A percentile compares a stretch with the other conserved stretches of the same genome.
phyloP scores from a whole-genome alignment of 108 stramenopile genomes.

The Fragilariopsis cylindrus region DNA sequence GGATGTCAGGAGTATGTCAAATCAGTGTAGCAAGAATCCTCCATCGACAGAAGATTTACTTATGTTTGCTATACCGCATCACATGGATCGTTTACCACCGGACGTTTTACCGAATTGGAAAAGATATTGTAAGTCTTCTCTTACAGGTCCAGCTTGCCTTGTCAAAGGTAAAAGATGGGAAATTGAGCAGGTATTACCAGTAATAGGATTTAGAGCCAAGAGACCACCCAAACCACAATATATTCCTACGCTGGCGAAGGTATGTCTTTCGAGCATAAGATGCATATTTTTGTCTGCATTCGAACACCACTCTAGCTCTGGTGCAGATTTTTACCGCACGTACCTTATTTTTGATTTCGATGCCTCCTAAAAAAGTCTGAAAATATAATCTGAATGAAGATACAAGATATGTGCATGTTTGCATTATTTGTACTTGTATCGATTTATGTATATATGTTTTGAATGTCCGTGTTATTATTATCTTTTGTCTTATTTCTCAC shows the following conservation, averaged over 20 bases:
- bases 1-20: conserved; percentile 48
- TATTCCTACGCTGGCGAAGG: conserved; percentile 41
- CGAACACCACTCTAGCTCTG: too few species aligned
- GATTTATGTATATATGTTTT: too few species aligned
- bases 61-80: conserved; percentile 79
- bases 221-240: conserved; percentile 51
- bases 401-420: too few species aligned
- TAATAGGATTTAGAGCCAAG: conserved; percentile 54
- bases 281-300: too few species aligned
- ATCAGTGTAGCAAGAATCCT: conserved; percentile 30
- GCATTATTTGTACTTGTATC: too few species aligned
- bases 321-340: too few species aligned
- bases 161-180: conserved; percentile 40
- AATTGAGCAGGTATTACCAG: conserved; percentile 42
- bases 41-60: conserved; percentile 35
- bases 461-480: too few species aligned
- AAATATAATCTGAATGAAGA: too few species aligned
- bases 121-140: conserved; percentile 36
- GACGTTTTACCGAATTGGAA: conserved; percentile 4
- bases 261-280: too few species aligned
- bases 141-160: conserved; percentile 47
- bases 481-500: too few species aligned
- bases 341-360: too few species aligned
- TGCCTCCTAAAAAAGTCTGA: too few species aligned
- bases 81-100: conserved; percentile 37